Percentiles rank a stretch among this genome's conserved stretches.
Evolutionary conservation across 139 green algal species (phyloP).

Genomic region (Tetradesmus obliquus): DNA sequence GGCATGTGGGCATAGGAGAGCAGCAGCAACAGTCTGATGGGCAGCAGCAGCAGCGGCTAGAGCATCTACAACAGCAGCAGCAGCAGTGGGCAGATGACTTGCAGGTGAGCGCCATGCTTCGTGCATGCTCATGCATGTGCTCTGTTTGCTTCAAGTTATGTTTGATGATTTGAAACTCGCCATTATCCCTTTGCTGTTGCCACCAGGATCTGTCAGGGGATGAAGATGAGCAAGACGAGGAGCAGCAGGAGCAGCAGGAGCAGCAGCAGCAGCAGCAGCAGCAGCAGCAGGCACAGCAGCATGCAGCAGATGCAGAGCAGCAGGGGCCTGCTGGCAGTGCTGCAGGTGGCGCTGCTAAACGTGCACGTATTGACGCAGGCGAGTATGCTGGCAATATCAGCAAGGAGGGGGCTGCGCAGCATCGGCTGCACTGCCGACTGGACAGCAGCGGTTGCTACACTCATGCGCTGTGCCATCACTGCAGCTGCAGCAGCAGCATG

Average conservation of each 20-base stretch:
- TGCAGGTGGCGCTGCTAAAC: not conserved
- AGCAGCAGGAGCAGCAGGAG: not conserved
- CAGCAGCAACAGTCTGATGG: not conserved
- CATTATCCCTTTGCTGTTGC: not conserved
- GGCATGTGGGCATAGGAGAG: not conserved
- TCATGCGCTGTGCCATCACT: too few species aligned
- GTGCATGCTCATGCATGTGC: not conserved
- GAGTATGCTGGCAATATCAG: not conserved
- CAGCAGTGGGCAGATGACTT: not conserved
- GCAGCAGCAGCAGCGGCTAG: not conserved
- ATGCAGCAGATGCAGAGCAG: not conserved
- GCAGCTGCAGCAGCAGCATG: not conserved
- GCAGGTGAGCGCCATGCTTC: not conserved
- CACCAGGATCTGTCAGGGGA: not conserved
- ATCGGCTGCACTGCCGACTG: not conserved
- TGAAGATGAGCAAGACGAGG: not conserved
- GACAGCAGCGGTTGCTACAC: too few species aligned
- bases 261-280: not conserved
- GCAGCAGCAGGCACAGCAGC: not conserved
- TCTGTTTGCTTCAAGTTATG: not conserved
- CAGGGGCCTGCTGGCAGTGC: not conserved
- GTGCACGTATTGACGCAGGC: not conserved
- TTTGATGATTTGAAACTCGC: not conserved
- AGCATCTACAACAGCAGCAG: constrained; percentile 2
- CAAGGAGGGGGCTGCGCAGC: not conserved